A percentile compares a stretch with the other conserved stretches of the same genome.
Evolutionary conservation across 352 stramenopile species (phyloP).

Genomic region (Phytophthora vignae): DNA sequence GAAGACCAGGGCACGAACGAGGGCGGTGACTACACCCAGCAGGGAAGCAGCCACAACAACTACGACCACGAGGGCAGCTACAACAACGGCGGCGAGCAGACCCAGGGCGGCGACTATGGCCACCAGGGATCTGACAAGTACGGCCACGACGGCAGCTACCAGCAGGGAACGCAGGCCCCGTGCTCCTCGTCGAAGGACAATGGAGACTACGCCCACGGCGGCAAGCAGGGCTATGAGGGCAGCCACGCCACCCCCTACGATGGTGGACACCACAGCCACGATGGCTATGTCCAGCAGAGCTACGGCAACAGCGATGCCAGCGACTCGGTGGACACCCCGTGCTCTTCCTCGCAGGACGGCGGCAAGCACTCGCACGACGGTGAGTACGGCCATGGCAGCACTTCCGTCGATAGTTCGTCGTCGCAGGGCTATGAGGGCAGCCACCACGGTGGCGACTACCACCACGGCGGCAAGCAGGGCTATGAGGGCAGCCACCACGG

Average conservation of each 20-base stretch:
- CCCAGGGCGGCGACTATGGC: neutral
- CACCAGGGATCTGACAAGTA: slow-evolving; percentile 2
- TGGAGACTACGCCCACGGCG: neutral
- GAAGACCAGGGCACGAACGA: neutral
- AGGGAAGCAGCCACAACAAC: neutral
- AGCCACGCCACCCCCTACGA: neutral
- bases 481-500: slow-evolving; percentile 6
- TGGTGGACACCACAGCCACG: too few species aligned
- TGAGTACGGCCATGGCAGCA: neutral
- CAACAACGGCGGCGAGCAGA: neutral
- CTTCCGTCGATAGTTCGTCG: neutral
- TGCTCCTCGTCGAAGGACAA: slow-evolving; percentile 11
- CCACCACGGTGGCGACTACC: neutral
- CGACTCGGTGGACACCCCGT: neutral
- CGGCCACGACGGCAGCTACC: neutral
- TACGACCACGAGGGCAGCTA: neutral
- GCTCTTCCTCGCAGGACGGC: neutral
- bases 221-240: neutral
- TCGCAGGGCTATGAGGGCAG: neutral
- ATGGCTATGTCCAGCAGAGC: too few species aligned
- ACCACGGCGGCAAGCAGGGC: slow-evolving; percentile 1
- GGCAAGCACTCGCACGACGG: too few species aligned
- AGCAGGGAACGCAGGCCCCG: neutral
- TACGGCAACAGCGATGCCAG: neutral
- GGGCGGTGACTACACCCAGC: neutral